Base-by-base conservation (phyloP, 1,284 basidiomycete genomes). In the Pyrrhoderma noxium region DNA sequence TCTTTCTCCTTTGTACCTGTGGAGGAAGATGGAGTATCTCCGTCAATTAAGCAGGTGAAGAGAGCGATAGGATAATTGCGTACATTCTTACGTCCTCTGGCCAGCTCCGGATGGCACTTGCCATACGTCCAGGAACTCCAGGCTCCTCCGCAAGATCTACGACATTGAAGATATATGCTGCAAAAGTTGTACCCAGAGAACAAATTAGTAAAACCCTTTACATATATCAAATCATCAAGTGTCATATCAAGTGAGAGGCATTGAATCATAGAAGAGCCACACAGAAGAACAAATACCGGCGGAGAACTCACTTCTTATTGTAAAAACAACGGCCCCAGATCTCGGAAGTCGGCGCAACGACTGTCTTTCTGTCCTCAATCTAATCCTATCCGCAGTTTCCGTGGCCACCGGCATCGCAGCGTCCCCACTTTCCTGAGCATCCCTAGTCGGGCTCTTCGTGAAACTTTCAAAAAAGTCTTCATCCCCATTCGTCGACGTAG, bases 301-400 rank as follows among this genome's bases (percentile, higher is more conserved):
- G 4, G 9, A 27, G 2, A 18, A 46, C 51, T 47, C 21, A 52
- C 51, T 85, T 14, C 85, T 73, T 58, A 90, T 85, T 38, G 82
- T 85, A 63, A 91, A 91, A n/a, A 85, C 70, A 39, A 90, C 72
- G 13, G 79, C 83, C 2, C 87, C 86, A 21, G 75, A 80, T 8
- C 71, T 68, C 2, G 80, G 75, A 14, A 89, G 72, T 21, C 88
- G 71, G 35, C 88, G 71, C 47, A 91, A 66, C 8, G 82, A 85
- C 67, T 90, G 87, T 34, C 85, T 70, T 62, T 91, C 88, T 9
- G 76, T 75, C 46, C 89, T 72, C 50, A 88, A 66, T 9, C 77
- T 75, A 40, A 89, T 65, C 39, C 70, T 75, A 22, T 72, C 67
- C 19, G 77, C 70, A n/a, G 64, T 58, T 22, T 60, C 52, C 14